Evolutionary conservation across 441 rosid species (phyloP).

Genomic region (Macaranga tanarius): DNA sequence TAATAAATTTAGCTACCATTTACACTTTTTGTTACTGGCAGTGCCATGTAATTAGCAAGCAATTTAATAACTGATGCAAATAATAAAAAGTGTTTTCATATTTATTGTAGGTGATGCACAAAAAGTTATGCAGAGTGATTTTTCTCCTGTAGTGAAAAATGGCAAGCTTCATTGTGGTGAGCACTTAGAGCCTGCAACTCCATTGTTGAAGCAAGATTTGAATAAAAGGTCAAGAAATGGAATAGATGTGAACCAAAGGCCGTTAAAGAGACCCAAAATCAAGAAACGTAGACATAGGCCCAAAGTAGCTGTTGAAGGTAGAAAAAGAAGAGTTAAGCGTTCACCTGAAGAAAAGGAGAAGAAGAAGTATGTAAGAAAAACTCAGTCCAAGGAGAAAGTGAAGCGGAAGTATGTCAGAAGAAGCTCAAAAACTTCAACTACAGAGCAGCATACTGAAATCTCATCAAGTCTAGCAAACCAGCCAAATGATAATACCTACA

Average conservation of each 20-base stretch:
- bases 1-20: too few species aligned
- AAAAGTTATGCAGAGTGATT: not conserved
- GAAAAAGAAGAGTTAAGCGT: not conserved
- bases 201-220: not conserved
- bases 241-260: not conserved
- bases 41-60: too few species aligned
- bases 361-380: not conserved
- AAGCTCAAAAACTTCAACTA: not conserved
- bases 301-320: slow-evolving; percentile 11
- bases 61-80: not conserved
- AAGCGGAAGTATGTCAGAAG: not conserved
- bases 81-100: not conserved
- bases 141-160: not conserved
- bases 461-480: not conserved
- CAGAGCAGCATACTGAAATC: not conserved
- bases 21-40: too few species aligned
- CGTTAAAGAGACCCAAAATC: not conserved
- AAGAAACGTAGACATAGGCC: slow-evolving; percentile 21
- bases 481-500: not conserved
- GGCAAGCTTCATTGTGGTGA: not conserved
- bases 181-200: slow-evolving; percentile 9
- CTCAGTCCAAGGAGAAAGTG: not conserved
- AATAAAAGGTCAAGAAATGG: slow-evolving; percentile 6
- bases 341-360: not conserved
- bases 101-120: not conserved